Percentiles rank a stretch among this genome's conserved stretches.
phyloP scores from a whole-genome alignment of 2,329 filamentous ascomycete species.

The Escovopsis sp. region DNA sequence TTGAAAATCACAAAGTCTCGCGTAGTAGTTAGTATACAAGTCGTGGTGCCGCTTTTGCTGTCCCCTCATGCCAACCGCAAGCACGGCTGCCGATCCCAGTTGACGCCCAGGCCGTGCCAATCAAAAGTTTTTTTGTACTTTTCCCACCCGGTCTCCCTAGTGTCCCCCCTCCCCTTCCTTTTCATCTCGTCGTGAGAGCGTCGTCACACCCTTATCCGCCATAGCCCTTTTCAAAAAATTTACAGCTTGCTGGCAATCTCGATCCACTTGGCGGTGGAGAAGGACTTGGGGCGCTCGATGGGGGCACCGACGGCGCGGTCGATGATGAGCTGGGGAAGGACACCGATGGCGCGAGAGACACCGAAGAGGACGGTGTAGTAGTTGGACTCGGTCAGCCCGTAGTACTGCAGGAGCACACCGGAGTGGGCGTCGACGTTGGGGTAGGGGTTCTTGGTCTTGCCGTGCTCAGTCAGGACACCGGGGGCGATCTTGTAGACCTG shows the following conservation, averaged over 20 bases:
- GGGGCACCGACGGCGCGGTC: constrained; percentile 93
- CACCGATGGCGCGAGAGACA: constrained; percentile 94
- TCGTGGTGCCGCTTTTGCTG: not conserved
- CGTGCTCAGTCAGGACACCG: constrained; percentile 94
- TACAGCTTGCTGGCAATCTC: constrained; percentile 90
- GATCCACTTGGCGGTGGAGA: constrained; percentile 93
- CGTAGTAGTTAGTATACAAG: not conserved
- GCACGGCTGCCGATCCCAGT: not conserved
- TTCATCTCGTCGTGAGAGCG: not conserved
- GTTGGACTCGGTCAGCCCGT: constrained; percentile 95
- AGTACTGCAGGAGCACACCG: constrained; percentile 98
- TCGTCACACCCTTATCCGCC: not conserved
- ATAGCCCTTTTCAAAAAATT: constrained; percentile 18
- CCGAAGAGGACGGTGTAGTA: constrained; percentile 99
- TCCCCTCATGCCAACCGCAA: not conserved
- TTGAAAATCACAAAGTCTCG: too few species aligned
- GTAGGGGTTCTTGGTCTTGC: constrained; percentile 99
- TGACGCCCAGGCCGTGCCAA: not conserved
- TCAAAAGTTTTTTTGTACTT: not conserved
- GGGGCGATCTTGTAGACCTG: constrained; percentile 99
- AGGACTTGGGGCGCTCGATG: constrained; percentile 97
- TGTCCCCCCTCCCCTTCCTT: too few species aligned
- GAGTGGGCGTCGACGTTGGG: constrained; percentile 99
- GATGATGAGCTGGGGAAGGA: constrained; percentile 98
- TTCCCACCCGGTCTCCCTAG: too few species aligned